Conservation (phyloP, 2,329 filamentous ascomycete species). For the Hirsutella thompsonii region DNA sequence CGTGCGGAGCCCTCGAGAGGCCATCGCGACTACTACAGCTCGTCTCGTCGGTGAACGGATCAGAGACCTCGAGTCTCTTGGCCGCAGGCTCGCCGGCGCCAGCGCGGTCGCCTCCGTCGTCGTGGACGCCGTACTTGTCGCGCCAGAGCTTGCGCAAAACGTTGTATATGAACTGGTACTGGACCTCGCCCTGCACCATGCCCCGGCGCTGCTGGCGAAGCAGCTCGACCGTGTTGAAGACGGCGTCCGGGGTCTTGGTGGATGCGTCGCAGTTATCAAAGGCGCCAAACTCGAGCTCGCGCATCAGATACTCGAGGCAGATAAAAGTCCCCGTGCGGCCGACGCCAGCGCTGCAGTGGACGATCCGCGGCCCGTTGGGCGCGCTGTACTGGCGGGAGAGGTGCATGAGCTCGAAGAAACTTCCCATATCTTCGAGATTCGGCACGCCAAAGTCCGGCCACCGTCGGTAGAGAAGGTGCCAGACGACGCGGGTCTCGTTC, state of each 20-base stretch:
- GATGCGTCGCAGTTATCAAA: slow-evolving; percentile 35
- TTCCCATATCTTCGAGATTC: slow-evolving; percentile 49
- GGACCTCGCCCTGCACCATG: slow-evolving; percentile 86
- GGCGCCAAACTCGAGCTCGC: slow-evolving; percentile 65
- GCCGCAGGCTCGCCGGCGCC: slow-evolving; percentile 33
- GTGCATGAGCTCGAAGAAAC: slow-evolving; percentile 56
- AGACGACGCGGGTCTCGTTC: slow-evolving; percentile 46
- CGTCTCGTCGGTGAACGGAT: slow-evolving; percentile 21
- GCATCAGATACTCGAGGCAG: slow-evolving; percentile 79
- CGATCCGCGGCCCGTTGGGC: slow-evolving; percentile 53
- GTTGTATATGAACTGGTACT: slow-evolving; percentile 82
- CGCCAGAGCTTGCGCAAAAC: slow-evolving; percentile 65
- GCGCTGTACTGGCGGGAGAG: slow-evolving; percentile 48
- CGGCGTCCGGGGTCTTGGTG: slow-evolving; percentile 40
- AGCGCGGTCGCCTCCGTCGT: slow-evolving; percentile 16
- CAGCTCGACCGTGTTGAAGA: slow-evolving; percentile 67
- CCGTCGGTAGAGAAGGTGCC: slow-evolving; percentile 72
- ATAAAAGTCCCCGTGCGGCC: slow-evolving; percentile 94
- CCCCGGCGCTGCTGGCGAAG: slow-evolving; percentile 79
- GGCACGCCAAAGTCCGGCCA: slow-evolving; percentile 92
- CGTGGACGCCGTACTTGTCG: slow-evolving; percentile 41
- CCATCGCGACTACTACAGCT: slow-evolving; percentile 10
- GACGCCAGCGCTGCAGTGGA: slow-evolving; percentile 85
- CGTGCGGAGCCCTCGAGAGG: slow-evolving; percentile 3
- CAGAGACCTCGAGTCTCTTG: slow-evolving; percentile 39